phyloP scores from a whole-genome alignment of 1,139 yeast genomes.

The Kodamaea arcana region DNA sequence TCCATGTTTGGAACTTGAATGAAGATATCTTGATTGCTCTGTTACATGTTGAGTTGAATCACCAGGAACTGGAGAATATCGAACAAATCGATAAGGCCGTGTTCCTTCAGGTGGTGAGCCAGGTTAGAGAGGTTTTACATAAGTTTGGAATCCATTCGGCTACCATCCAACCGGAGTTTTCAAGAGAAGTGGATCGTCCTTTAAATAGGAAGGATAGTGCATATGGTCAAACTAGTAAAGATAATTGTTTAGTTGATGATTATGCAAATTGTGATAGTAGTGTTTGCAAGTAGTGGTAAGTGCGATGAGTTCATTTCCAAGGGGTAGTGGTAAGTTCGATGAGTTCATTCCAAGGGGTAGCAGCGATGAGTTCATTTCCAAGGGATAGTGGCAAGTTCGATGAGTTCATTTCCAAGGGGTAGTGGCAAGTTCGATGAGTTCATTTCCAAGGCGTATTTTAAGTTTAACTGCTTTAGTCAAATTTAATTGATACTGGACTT shows the following conservation, averaged over 20 bases:
- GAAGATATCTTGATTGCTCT: slow-evolving; percentile 88
- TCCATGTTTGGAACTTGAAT: slow-evolving; percentile 94
- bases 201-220: slow-evolving; percentile 17
- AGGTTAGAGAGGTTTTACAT: slow-evolving; percentile 76
- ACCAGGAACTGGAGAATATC: slow-evolving; percentile 21
- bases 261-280: slow-evolving; percentile 34
- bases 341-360: no score
- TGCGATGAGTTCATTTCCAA: slow-evolving; percentile 11
- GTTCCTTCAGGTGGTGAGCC: slow-evolving; percentile 68
- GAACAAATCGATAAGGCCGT: slow-evolving; percentile 31
- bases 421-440: no score
- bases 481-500: no score
- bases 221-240: slow-evolving; percentile 32
- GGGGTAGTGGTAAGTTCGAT: no score
- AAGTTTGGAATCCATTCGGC: slow-evolving; percentile 87
- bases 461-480: no score
- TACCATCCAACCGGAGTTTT: slow-evolving; percentile 89
- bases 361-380: slow-evolving; percentile 11
- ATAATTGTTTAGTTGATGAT: slow-evolving; percentile 32
- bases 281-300: slow-evolving; percentile 26
- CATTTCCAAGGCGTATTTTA: no score
- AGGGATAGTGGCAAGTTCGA: slow-evolving; percentile 21
- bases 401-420: neutral
- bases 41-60: slow-evolving; percentile 73
- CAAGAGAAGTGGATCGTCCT: neutral